Conservation (phyloP, 2,329 filamentous ascomycete genomes). For the Talaromyces sp. region DNA sequence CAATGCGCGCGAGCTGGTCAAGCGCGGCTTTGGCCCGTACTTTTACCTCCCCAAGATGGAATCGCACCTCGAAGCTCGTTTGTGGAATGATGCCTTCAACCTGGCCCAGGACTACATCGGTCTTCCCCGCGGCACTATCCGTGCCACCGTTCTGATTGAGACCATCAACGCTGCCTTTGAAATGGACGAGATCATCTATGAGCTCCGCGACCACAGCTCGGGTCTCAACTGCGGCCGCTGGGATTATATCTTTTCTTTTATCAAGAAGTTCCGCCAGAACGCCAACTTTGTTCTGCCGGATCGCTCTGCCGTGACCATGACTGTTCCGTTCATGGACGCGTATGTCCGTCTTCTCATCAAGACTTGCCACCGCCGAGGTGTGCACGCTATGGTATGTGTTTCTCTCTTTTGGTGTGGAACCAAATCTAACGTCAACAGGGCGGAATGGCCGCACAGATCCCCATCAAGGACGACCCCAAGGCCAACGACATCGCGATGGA, state of each 20-base stretch:
- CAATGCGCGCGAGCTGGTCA: slow-evolving; percentile 85
- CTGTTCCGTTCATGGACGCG: slow-evolving; percentile 94
- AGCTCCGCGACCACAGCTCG: slow-evolving; percentile 91
- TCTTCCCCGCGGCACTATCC: slow-evolving; percentile 84
- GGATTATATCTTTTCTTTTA: slow-evolving; percentile 99
- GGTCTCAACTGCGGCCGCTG: slow-evolving; percentile 97
- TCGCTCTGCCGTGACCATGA: slow-evolving; percentile 90
- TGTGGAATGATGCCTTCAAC: slow-evolving; percentile 99
- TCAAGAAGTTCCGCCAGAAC: slow-evolving; percentile 99
- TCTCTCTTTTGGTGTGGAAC: background rate
- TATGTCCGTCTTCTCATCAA: slow-evolving; percentile 97
- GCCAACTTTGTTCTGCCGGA: slow-evolving; percentile 89
- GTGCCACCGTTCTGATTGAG: slow-evolving; percentile 93
- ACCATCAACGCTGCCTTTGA: slow-evolving; percentile 97
- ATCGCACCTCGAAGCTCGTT: slow-evolving; percentile 89
- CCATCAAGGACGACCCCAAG: slow-evolving; percentile 87
- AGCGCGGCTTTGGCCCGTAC: slow-evolving; percentile 83
- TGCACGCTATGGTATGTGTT: slow-evolving; percentile 77
- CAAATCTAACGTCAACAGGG: slow-evolving; percentile 39
- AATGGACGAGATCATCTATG: slow-evolving; percentile 99
- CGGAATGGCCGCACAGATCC: slow-evolving; percentile 98
- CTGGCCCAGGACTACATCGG: slow-evolving; percentile 88
- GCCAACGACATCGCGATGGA: slow-evolving; percentile 96
- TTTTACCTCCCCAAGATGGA: slow-evolving; percentile 99
- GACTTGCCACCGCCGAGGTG: slow-evolving; percentile 92